Evolutionary conservation across 352 stramenopile genomes (phyloP), one percentile per base, ranked within the genome.

Genomic region (Pythium myriotylum): DNA sequence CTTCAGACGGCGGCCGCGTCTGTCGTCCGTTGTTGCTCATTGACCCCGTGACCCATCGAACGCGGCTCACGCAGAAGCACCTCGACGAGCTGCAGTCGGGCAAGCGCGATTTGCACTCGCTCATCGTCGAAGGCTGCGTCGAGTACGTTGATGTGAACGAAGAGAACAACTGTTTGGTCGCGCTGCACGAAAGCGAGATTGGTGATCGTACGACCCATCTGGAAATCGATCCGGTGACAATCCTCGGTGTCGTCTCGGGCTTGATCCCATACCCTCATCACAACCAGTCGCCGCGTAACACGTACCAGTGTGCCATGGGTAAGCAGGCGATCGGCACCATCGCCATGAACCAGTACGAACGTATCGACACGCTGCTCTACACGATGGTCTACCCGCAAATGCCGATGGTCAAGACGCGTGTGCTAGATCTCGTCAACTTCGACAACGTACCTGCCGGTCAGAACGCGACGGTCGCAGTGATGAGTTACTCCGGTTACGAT

Each of bases 71-170:
- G 24, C 88, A 98, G 79, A 76, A 83, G n/a, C 97, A 99, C 59
- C 70, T 99, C 47, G 92, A 98, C 17, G 86, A 97, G 54, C 67
- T 98, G 48, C 84, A 76, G 32, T 76, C 83, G 16, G 83, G 84
- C 24, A 78, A 89, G 23, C 84, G 87, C 17, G 74, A 91, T 43
- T 82, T 97, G 52, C 75, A 84, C 65, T 86, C 79, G 55, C 65
- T 97, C n/a, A 93, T 97, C 59, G 79, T 94, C 29, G 82, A 98
- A 67, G 97, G 97, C 19, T 93, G 99, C 37, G 97, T 99, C 32
- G 98, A 99, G 72, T 99, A 99, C 79, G 94, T 99, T 24, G 98
- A 99, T 75, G 98, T 99, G 61, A 99, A 99, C 71, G 98, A 99
- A 82, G 97, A 99, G 72, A 99, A 99, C 79, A 99, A 99, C 61